Conservation (phyloP, 1,284 basidiomycete genomes). For the Chalciporus piperatoides region DNA sequence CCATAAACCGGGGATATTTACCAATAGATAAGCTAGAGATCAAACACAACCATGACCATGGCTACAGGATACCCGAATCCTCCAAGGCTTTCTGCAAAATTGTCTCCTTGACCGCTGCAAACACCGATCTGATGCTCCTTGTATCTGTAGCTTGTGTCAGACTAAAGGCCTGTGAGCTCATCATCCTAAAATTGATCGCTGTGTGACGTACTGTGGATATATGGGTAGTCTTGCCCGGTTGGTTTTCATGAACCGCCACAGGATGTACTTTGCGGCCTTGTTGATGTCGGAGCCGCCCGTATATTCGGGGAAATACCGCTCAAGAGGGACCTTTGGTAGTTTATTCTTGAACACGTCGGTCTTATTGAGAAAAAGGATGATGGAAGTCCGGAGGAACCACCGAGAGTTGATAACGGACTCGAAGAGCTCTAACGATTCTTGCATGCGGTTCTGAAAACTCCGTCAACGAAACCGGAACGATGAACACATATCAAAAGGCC, state of each 20-base stretch:
- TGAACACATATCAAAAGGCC: conserved; percentile 35
- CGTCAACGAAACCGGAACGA: not conserved
- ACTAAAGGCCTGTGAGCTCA: conserved; percentile 35
- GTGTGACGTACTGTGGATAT: conserved; percentile 80
- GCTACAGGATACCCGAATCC: conserved; percentile 72
- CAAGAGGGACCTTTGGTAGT: conserved; percentile 68
- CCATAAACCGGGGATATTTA: conserved; percentile 3
- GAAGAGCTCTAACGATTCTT: conserved; percentile 89
- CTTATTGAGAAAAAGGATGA: conserved; percentile 94
- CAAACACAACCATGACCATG: conserved; percentile 6
- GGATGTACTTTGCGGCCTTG: conserved; percentile 96
- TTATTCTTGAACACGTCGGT: conserved; percentile 96
- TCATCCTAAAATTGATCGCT: not conserved
- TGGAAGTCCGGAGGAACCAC: conserved; percentile 93
- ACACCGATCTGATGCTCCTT: conserved; percentile 83
- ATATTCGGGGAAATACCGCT: conserved; percentile 93
- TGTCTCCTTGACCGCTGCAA: conserved; percentile 98
- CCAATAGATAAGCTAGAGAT: conserved; percentile 26
- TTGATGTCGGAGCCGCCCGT: conserved; percentile 92
- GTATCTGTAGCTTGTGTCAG: conserved; percentile 81
- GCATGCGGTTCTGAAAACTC: conserved; percentile 82
- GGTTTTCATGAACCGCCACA: conserved; percentile 96
- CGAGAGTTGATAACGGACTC: conserved; percentile 97
- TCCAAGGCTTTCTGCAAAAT: conserved; percentile 87
- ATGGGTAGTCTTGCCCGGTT: conserved; percentile 87